These are phyloP conservation scores for Aspergillus fructus DNA, from an alignment of 2,329 filamentous ascomycete species.

Conservation along the genomic window DNA sequence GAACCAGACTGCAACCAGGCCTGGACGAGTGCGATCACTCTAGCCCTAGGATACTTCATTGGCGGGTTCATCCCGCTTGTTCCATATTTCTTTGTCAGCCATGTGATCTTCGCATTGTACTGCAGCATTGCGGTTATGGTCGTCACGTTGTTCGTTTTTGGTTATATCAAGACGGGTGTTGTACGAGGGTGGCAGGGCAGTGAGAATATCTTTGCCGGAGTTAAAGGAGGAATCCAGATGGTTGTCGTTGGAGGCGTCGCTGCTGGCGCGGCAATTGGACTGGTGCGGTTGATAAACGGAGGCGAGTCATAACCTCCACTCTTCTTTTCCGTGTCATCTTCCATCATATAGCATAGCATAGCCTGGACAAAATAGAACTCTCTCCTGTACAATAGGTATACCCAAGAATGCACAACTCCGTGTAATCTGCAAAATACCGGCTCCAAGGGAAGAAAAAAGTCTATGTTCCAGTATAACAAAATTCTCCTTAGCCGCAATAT, in stretches of 20 bases:
- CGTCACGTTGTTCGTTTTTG: constrained; percentile 42
- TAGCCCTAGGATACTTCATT: constrained; percentile 68
- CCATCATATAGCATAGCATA: background rate
- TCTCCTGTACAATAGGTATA: constrained; percentile 4
- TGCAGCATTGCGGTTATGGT: constrained; percentile 45
- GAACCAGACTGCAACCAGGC: constrained; percentile 47
- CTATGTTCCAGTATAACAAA: background rate
- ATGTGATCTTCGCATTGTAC: constrained; percentile 52
- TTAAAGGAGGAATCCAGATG: constrained; percentile 64
- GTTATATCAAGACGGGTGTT: constrained; percentile 46
- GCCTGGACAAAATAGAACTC: background rate
- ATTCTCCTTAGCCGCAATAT: background rate
- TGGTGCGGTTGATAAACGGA: constrained; percentile 56
- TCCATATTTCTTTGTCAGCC: constrained; percentile 63
- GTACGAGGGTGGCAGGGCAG: constrained; percentile 45
- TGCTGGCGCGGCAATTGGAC: constrained; percentile 64
- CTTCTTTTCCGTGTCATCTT: background rate
- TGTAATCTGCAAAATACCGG: background rate
- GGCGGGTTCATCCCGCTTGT: constrained; percentile 70
- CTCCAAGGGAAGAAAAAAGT: background rate
- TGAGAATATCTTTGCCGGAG: constrained; percentile 52
- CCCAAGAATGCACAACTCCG: background rate
- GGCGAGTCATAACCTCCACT: constrained; percentile 1
- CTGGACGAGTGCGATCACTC: constrained; percentile 60
- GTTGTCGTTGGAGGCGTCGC: constrained; percentile 64